Conservation (phyloP, 139 green algal species). For the Chlamydomonas incerta region DNA sequence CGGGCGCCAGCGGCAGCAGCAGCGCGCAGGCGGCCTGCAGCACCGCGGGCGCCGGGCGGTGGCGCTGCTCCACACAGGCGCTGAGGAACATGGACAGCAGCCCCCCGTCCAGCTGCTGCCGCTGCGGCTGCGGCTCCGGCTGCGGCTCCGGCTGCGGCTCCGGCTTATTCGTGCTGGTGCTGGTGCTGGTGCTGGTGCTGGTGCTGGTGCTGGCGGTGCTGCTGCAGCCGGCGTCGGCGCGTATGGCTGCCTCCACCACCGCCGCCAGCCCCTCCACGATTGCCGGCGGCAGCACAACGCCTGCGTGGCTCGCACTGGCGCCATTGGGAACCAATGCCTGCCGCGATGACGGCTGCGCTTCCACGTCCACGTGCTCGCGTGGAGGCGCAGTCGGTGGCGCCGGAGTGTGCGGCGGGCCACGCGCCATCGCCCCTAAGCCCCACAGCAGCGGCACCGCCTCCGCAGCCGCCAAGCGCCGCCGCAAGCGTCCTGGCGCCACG, state of each 20-base stretch:
- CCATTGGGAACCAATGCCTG: no score
- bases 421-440: conserved; percentile 12
- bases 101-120: neutral
- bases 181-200: neutral
- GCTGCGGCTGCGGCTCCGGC: neutral
- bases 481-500: no score
- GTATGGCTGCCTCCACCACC: neutral
- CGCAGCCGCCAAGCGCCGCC: neutral
- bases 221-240: neutral
- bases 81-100: conserved; percentile 34
- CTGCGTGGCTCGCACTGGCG: no score
- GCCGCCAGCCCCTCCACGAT: neutral
- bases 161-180: neutral
- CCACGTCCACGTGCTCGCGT: no score
- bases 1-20: neutral
- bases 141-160: neutral
- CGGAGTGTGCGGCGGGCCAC: no score
- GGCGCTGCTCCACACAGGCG: conserved; percentile 3
- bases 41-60: neutral
- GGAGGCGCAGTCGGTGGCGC: no score
- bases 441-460: conserved; percentile 39
- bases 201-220: neutral
- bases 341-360: no score
- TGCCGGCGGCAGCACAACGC: neutral
- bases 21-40: conserved; percentile 23